These are phyloP conservation scores for Fonsecaea monophora DNA, from an alignment of 2,329 filamentous ascomycete species.

Conservation along the genomic window DNA sequence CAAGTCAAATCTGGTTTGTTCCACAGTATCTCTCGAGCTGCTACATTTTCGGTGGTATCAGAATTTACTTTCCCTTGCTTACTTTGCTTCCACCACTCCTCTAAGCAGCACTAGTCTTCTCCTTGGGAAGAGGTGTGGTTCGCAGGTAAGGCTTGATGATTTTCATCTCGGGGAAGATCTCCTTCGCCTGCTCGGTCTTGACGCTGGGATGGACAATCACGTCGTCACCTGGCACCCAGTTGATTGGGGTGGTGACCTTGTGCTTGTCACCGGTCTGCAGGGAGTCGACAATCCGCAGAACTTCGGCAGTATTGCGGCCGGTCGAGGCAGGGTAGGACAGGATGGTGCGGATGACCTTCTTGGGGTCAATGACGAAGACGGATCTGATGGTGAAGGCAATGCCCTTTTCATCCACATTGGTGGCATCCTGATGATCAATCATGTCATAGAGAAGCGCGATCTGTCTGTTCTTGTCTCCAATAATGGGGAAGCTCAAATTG, in stretches of 20 bases:
- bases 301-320: slow-evolving; percentile 64
- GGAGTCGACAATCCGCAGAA: slow-evolving; percentile 64
- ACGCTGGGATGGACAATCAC: slow-evolving; percentile 67
- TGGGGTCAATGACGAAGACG: slow-evolving; percentile 70
- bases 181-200: slow-evolving; percentile 65
- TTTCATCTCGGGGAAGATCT: slow-evolving; percentile 65
- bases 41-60: slow-evolving; percentile 3
- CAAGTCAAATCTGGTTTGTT: not conserved
- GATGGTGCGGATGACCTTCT: slow-evolving; percentile 68
- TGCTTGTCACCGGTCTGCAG: slow-evolving; percentile 67
- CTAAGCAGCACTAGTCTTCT: slow-evolving; percentile 58
- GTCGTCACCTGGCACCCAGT: slow-evolving; percentile 65
- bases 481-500: slow-evolving; percentile 52
- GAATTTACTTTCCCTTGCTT: not conserved
- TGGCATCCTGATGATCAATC: slow-evolving; percentile 50
- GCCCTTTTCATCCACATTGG: slow-evolving; percentile 54
- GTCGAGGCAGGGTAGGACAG: slow-evolving; percentile 68
- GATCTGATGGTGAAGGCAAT: slow-evolving; percentile 69
- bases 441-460: slow-evolving; percentile 53
- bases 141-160: slow-evolving; percentile 69
- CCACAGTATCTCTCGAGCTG: not conserved
- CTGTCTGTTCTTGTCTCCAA: slow-evolving; percentile 52
- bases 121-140: slow-evolving; percentile 65
- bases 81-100: not conserved
- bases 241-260: slow-evolving; percentile 66